These are phyloP conservation scores for Acidiella bohemica DNA, from an alignment of 495 filamentous ascomycete species.

Conservation along the genomic window DNA sequence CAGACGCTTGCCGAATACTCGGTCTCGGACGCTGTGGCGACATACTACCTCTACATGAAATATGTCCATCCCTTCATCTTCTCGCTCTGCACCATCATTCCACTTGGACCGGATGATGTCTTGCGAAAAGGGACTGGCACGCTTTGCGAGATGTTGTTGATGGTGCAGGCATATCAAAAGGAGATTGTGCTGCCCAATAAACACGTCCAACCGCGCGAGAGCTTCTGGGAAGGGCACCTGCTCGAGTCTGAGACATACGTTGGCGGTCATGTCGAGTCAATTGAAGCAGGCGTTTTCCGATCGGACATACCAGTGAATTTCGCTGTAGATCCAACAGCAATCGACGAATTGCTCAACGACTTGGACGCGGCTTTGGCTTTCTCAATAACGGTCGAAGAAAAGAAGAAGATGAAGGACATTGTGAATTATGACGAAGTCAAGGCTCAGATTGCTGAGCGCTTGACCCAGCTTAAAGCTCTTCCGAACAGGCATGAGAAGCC, in stretches of 20 bases:
- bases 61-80: constrained; percentile 99
- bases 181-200: constrained; percentile 93
- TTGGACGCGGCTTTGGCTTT: constrained; percentile 86
- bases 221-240: constrained; percentile 93
- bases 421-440: constrained; percentile 89
- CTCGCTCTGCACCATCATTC: constrained; percentile 92
- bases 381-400: constrained; percentile 84
- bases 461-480: constrained; percentile 62
- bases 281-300: constrained; percentile 94
- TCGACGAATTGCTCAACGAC: constrained; percentile 78
- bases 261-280: constrained; percentile 97
- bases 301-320: constrained; percentile 92
- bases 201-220: constrained; percentile 75
- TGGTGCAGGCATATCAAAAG: constrained; percentile 93
- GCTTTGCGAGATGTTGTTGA: constrained; percentile 94
- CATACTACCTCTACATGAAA: constrained; percentile 99
- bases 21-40: constrained; percentile 96
- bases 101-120: constrained; percentile 82
- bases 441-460: constrained; percentile 58
- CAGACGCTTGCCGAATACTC: constrained; percentile 96
- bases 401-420: constrained; percentile 83
- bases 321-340: constrained; percentile 66
- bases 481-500: constrained; percentile 73
- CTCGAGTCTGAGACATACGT: constrained; percentile 97
- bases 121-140: constrained; percentile 93